Base-by-base conservation (phyloP, 2,329 filamentous ascomycete species). In the Pestalotiopsis sp. region DNA sequence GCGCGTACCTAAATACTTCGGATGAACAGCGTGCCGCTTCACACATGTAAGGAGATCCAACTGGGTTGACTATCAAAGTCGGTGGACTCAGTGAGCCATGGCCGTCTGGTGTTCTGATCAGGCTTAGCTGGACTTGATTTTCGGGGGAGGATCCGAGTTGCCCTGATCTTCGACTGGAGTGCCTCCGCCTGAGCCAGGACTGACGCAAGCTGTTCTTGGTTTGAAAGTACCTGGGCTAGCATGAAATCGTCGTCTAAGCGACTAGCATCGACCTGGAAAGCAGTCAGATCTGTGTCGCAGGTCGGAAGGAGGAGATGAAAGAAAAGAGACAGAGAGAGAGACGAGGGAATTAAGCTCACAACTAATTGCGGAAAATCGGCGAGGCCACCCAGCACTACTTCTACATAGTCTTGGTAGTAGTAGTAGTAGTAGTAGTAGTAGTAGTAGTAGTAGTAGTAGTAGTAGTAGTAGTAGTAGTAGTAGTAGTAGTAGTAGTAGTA, bases 11-110 rank as follows among this genome's bases (percentile, higher is more conserved):
- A 38, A 27, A 67, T 5, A 67, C 45, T n/a, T 67, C 65, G 31
- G 65, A 45, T 23, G 65, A 59, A 4, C 25, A 38, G 17, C 65
- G 52, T 12, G 56, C 65, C 11, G 65, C 65, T 20, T 67, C 65
- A 52, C 49, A 45, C n/a, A 67, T 12, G 9, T 25, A 23, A 3
- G 23, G 9, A 9, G 25, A 23, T 27, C 58, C 65, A 39, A 39
- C 36, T 0, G 52, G 52, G 17, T 67, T 45, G 36, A 45, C 56
- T 14, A 41, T 57, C 39, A 41, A 23, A 4, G n/a, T 17, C 25
- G 14, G 23, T 25, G 20, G 17, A 14, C 20, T 13, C 5, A 56
- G 39, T n/a, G 7, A 27, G 0, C 56, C 7, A 20, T 17, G 41
- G 56, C 56, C 25, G 56, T 27, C 25, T n/a, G 56, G 56, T 23